These are phyloP conservation scores for Penicillium sp. DNA, from an alignment of 2,329 filamentous ascomycete genomes.

Conservation along the genomic window DNA sequence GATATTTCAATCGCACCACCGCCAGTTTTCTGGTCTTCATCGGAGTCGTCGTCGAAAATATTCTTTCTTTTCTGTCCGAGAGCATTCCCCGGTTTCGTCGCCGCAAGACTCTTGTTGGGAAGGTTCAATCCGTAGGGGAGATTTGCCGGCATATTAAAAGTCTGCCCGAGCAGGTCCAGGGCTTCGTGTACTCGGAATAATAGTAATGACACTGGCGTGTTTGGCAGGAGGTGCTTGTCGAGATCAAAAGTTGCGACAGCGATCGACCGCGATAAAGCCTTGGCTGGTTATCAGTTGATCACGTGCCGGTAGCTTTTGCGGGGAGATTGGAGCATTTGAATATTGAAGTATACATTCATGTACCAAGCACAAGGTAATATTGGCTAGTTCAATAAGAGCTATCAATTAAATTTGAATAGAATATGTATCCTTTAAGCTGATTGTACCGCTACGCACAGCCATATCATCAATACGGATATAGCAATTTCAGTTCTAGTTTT, in stretches of 20 bases:
- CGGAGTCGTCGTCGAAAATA: conserved; percentile 46
- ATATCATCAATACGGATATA: background rate
- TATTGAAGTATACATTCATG: background rate
- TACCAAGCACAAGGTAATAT: background rate
- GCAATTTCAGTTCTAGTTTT: background rate
- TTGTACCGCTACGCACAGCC: background rate
- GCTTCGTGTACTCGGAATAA: background rate
- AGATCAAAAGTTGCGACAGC: conserved; percentile 13
- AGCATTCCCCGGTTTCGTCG: conserved; percentile 28
- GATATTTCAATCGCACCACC: conserved; percentile 35
- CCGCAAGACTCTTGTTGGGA: conserved; percentile 33
- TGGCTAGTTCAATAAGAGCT: too few relatives aligned
- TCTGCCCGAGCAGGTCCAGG: background rate
- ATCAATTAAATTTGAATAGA: accelerated
- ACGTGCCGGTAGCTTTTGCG: conserved; percentile 13
- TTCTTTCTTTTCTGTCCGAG: conserved; percentile 47
- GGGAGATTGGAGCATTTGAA: conserved; percentile 6
- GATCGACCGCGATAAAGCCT: conserved; percentile 13
- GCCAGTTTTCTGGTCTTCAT: conserved; percentile 27
- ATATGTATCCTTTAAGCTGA: background rate
- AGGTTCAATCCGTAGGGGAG: conserved; percentile 46
- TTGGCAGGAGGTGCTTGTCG: conserved; percentile 1
- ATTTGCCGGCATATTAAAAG: conserved; percentile 28
- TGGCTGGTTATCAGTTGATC: conserved; percentile 15
- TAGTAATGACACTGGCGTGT: background rate